phyloP scores from a whole-genome alignment of 192 early-diverging fungal genomes.

The Powellomyces hirtus region DNA sequence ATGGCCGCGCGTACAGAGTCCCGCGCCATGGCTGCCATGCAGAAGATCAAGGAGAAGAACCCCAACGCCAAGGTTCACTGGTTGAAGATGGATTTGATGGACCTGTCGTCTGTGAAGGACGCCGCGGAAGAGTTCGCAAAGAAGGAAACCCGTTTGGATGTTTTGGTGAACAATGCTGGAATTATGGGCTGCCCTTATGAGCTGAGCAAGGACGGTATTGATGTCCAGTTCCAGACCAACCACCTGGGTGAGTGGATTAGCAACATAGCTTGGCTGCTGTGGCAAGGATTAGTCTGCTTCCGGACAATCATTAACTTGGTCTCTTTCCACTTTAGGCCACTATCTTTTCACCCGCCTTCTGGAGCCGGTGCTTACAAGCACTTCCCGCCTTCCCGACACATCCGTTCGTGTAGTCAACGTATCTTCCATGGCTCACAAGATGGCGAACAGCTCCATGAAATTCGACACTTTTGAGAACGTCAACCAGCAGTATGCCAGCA shows the following conservation, averaged over 20 bases:
- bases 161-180: constrained; percentile 36
- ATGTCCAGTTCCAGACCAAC: constrained; percentile 49
- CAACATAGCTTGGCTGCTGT: too few relatives aligned
- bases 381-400: not conserved
- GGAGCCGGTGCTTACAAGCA: constrained; percentile 19
- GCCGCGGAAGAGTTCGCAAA: constrained; percentile 32
- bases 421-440: constrained; percentile 25
- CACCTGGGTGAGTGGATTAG: not conserved
- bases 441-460: not conserved
- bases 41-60: not conserved
- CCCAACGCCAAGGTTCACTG: not conserved
- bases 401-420: constrained; percentile 38
- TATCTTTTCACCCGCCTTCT: constrained; percentile 34
- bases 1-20: constrained; percentile 5
- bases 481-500: constrained; percentile 14
- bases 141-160: constrained; percentile 22
- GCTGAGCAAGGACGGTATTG: constrained; percentile 50
- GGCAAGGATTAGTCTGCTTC: too few relatives aligned
- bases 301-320: not conserved
- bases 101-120: constrained; percentile 31
- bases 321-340: constrained; percentile 33
- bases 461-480: constrained; percentile 30
- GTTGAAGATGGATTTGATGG: constrained; percentile 35
- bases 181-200: constrained; percentile 48
- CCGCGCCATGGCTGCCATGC: not conserved